Evolutionary conservation across 108 stramenopile genomes (phyloP).

Genomic region (Aureococcus anophagefferens): DNA sequence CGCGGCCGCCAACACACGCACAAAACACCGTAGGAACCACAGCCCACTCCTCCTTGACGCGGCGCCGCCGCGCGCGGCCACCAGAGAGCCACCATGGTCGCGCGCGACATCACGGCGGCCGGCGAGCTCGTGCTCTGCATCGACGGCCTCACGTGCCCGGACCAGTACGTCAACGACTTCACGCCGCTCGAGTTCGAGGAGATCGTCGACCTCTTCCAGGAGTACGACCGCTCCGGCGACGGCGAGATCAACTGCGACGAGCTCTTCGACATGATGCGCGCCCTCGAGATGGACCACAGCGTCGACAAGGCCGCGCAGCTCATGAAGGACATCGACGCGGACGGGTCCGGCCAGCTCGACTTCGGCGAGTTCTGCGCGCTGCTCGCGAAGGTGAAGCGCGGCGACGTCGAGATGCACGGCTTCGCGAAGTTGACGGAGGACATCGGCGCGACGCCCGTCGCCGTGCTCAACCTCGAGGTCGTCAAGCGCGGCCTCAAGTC

Average conservation of each 20-base stretch:
- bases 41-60: too few relatives aligned
- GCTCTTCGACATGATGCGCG: constrained; percentile 13
- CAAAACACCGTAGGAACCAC: too few relatives aligned
- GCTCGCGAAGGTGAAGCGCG: constrained; percentile 33
- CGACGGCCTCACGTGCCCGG: constrained; percentile 27
- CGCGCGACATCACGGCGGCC: too few relatives aligned
- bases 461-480: constrained; percentile 20
- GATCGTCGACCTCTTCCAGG: constrained; percentile 20
- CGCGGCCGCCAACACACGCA: too few relatives aligned
- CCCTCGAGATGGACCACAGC: constrained; percentile 22
- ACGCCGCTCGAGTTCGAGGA: constrained; percentile 49
- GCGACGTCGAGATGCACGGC: constrained; percentile 4
- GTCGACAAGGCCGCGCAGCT: constrained; percentile 18
- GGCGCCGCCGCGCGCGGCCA: too few relatives aligned
- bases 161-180: constrained; percentile 27
- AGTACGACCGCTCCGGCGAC: constrained; percentile 23
- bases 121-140: constrained; percentile 2
- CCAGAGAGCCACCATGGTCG: too few relatives aligned
- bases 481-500: constrained; percentile 8
- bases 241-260: constrained; percentile 25
- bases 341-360: constrained; percentile 36
- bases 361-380: constrained; percentile 33
- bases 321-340: constrained; percentile 35
- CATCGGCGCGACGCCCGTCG: constrained; percentile 16
- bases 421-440: constrained; percentile 6